These are phyloP conservation scores for Cymbomonas tetramitiformis DNA, from an alignment of 139 green algal genomes.

Conservation along the genomic window DNA sequence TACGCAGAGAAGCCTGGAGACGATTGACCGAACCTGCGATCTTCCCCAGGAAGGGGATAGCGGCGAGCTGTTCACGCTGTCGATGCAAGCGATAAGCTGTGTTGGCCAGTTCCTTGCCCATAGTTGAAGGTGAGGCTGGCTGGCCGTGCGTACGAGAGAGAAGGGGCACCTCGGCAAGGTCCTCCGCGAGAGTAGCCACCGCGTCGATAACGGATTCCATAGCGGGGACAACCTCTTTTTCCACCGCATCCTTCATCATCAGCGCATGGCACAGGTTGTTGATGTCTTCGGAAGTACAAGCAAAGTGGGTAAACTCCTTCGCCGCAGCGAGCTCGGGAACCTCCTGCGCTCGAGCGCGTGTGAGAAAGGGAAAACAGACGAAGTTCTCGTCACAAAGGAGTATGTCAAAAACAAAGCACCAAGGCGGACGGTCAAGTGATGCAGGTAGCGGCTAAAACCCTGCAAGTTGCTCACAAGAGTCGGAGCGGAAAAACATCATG, in stretches of 20 bases:
- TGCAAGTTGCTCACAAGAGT: too few relatives aligned
- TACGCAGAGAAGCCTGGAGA: too few relatives aligned
- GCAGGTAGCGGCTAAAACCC: too few relatives aligned
- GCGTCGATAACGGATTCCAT: constrained; percentile 59
- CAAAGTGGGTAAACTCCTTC: constrained; percentile 97
- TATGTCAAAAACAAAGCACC: too few relatives aligned
- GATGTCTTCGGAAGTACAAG: constrained; percentile 97
- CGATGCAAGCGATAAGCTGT: constrained; percentile 69
- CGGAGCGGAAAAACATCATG: too few relatives aligned
- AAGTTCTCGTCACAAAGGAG: too few relatives aligned
- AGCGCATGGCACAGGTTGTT: constrained; percentile 96
- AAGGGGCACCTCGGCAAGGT: constrained; percentile 81
- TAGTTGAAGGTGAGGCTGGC: constrained; percentile 85
- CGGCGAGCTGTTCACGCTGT: constrained; percentile 47
- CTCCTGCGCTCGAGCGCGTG: too few relatives aligned
- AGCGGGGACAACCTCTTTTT: constrained; percentile 33
- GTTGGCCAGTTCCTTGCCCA: constrained; percentile 97
- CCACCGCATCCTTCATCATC: constrained; percentile 79
- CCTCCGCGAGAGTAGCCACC: constrained; percentile 47
- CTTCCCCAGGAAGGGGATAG: constrained; percentile 67
- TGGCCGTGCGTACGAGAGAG: constrained; percentile 91
- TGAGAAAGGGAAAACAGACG: too few relatives aligned
- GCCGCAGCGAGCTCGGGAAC: constrained; percentile 2
- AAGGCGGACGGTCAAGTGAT: too few relatives aligned
- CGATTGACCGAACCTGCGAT: too few relatives aligned